Conservation (phyloP, 2,329 filamentous ascomycete species). For the Leptodontidium sp. region DNA sequence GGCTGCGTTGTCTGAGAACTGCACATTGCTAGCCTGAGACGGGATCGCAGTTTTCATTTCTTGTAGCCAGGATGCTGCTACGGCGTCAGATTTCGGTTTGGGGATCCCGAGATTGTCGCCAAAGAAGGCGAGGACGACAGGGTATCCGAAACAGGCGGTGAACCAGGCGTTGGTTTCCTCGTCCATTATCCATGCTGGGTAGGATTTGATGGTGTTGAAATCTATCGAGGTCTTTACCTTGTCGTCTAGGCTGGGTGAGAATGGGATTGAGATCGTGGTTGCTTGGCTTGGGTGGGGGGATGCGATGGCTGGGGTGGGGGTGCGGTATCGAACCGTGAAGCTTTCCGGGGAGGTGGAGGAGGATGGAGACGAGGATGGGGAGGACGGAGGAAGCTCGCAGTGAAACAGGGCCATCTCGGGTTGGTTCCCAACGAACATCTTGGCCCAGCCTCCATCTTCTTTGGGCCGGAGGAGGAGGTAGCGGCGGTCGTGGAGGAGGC, state of each 20-base stretch:
- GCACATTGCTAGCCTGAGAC: slow-evolving; percentile 6
- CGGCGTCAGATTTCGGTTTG: slow-evolving; percentile 12
- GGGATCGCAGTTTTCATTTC: slow-evolving; percentile 19
- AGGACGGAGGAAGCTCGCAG: slow-evolving; percentile 50
- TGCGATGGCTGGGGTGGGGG: slow-evolving; percentile 48
- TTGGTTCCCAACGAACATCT: slow-evolving; percentile 65
- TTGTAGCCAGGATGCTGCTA: slow-evolving; percentile 23
- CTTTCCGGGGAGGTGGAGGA: slow-evolving; percentile 29
- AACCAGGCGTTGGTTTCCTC: slow-evolving; percentile 69
- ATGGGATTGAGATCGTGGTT: slow-evolving; percentile 59
- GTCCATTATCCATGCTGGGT: slow-evolving; percentile 68
- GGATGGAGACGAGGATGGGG: background rate
- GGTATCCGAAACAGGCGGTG: slow-evolving; percentile 69
- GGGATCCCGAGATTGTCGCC: slow-evolving; percentile 28
- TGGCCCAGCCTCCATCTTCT: slow-evolving; percentile 51
- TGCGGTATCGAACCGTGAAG: slow-evolving; percentile 53
- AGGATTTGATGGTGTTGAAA: slow-evolving; percentile 62
- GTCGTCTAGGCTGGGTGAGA: slow-evolving; percentile 57
- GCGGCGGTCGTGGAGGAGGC: slow-evolving; percentile 69
- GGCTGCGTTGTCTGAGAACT: slow-evolving; percentile 76
- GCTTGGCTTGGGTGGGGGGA: slow-evolving; percentile 34
- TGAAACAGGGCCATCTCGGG: slow-evolving; percentile 70
- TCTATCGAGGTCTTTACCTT: slow-evolving; percentile 59
- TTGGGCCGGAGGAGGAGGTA: slow-evolving; percentile 72
- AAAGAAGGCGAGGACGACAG: slow-evolving; percentile 64